Conservation (phyloP, 768 basidiomycete species). For the Phlebiopsis flavidoalba region DNA sequence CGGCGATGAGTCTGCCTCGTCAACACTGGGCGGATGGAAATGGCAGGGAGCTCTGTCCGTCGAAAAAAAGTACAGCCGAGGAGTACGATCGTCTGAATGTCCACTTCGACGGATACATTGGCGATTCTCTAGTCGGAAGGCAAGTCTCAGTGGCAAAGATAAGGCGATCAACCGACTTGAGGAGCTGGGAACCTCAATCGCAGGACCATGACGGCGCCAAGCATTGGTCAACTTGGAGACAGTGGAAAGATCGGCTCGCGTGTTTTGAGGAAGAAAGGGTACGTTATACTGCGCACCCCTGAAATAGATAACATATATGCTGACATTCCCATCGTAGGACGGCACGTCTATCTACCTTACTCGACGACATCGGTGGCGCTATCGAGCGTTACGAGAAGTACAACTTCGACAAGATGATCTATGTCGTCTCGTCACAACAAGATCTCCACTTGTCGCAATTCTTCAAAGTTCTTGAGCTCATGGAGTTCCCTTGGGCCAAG, state of each 20-base stretch:
- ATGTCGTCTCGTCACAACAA: conserved; percentile 85
- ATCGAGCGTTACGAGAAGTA: conserved; percentile 90
- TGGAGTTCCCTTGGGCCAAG: conserved; percentile 86
- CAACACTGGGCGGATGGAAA: conserved; percentile 87
- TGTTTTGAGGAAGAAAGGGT: conserved; percentile 84
- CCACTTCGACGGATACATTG: conserved; percentile 86
- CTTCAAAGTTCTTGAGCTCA: conserved; percentile 88
- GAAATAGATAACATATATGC: background rate
- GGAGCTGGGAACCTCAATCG: conserved; percentile 69
- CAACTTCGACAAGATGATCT: conserved; percentile 90
- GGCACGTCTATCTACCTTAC: conserved; percentile 93
- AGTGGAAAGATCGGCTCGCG: conserved; percentile 91
- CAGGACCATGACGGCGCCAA: conserved; percentile 78
- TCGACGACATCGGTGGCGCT: conserved; percentile 91
- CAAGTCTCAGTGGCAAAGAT: conserved; percentile 60
- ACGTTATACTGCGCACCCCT: conserved; percentile 14
- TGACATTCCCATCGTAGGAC: conserved; percentile 42
- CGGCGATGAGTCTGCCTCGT: conserved; percentile 79
- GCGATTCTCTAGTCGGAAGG: conserved; percentile 80
- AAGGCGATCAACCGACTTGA: conserved; percentile 64
- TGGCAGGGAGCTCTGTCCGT: conserved; percentile 94
- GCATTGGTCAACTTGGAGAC: conserved; percentile 79
- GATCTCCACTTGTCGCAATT: conserved; percentile 87
- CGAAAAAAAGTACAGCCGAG: conserved; percentile 78
- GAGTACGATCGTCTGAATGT: conserved; percentile 90